Percentiles rank a stretch among this genome's conserved stretches.
Conservation (phyloP, 768 basidiomycete species). For the Pleurotus sapidus region DNA sequence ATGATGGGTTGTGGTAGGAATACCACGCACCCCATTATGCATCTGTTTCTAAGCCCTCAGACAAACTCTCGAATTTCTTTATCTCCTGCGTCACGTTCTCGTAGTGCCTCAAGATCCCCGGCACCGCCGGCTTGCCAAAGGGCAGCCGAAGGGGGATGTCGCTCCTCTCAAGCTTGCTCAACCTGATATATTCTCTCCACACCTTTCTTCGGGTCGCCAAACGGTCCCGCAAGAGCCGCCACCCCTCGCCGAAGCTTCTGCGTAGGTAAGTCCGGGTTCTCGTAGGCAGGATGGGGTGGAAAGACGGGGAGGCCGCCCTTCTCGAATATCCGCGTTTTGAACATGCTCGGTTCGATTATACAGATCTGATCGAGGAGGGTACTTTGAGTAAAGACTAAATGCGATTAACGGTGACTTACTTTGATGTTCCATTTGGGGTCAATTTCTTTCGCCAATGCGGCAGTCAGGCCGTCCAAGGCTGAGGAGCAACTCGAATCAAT, state of each 20-base stretch:
- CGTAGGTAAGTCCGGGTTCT: neutral
- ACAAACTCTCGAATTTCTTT: conserved; percentile 1
- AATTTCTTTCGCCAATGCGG: conserved; percentile 26
- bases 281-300: conserved; percentile 1
- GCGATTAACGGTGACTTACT: neutral
- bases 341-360: neutral
- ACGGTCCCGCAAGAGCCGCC: neutral
- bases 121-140: conserved; percentile 1
- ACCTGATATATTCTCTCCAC: neutral
- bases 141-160: neutral
- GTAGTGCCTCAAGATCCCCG: neutral
- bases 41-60: neutral
- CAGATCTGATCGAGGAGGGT: neutral
- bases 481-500: conserved; percentile 3
- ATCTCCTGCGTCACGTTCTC: neutral
- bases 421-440: conserved; percentile 33
- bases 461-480: conserved; percentile 27
- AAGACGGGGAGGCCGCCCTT: neutral
- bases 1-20: too few species aligned
- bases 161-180: neutral
- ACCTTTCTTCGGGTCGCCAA: conserved; percentile 1
- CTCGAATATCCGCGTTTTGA: neutral
- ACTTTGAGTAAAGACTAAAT: neutral
- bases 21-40: too few species aligned
- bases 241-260: neutral